Evolutionary conservation across 2,329 filamentous ascomycete species (phyloP), one percentile per base, ranked within the genome.

Genomic region (Clonostachys chloroleuca): DNA sequence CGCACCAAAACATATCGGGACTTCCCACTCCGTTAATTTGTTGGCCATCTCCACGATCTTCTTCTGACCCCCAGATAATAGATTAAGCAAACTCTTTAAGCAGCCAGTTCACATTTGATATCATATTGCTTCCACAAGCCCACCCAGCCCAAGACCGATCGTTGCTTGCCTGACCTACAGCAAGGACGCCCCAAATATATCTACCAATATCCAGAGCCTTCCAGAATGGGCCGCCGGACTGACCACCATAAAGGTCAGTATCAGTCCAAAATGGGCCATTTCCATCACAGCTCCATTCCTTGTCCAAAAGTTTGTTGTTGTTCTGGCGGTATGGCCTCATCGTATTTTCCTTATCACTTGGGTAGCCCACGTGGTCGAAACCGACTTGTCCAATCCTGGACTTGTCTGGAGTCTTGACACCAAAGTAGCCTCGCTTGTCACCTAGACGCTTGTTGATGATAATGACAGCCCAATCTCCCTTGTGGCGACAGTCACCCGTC

Each of bases 281-380:
- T 12, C n/a, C 30, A 34, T 45, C 43, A 18, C 43, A 45, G 43
- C 37, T 34, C 14, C n/a, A 45, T 12, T 12, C 14, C 36, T 39
- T 36, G 33, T 34, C 33, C 24, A 30, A 30, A 5, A 30, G 24
- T 16, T 35, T 35, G 16, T 48, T 43, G 36, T 41, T 30, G 30
- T 35, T 48, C 24, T 40, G 36, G 30, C 51, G 51, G n/a, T 52
- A 52, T 20, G 44, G 44, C 30, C 44, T 40, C 17, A 40, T 46
- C 14, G 35, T 37, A n/a, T 30, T 30, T 36, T 46, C 44, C 14
- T 17, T 18, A 18, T 46, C 44, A 7, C 44, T 36, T 12, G 44
- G 44, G 30, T 46, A 46, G 12, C 44, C 44, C 20, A 46, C 18
- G 44, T 46, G 44, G 16, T 30, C 12, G 35, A 46, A 41, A 5